Conservation (phyloP, 2,329 filamentous ascomycete species). For the Paracorniculantispora psalliotae region DNA sequence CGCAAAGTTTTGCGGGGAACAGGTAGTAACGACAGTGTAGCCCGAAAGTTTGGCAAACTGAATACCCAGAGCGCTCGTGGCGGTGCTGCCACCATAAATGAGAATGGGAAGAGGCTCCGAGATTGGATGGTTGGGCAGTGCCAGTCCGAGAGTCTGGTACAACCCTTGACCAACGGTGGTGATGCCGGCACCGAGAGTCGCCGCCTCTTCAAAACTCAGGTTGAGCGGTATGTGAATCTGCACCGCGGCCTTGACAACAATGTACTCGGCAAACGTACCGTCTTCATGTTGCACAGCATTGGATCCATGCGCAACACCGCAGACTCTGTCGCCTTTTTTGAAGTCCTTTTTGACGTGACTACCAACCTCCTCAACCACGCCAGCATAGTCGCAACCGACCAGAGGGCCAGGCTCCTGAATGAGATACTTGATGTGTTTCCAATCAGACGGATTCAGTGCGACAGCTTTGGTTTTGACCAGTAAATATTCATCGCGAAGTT, state of each 20-base stretch:
- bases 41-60: slow-evolving; percentile 35
- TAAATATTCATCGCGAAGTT: slow-evolving; percentile 21
- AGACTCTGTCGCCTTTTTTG: slow-evolving; percentile 42
- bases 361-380: slow-evolving; percentile 43
- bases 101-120: slow-evolving; percentile 34
- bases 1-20: slow-evolving; percentile 34
- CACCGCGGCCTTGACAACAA: slow-evolving; percentile 34
- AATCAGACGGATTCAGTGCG: slow-evolving; percentile 32
- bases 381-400: slow-evolving; percentile 43
- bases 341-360: slow-evolving; percentile 35
- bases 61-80: slow-evolving; percentile 47
- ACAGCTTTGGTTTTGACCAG: slow-evolving; percentile 31
- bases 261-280: slow-evolving; percentile 38
- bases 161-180: slow-evolving; percentile 42
- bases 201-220: slow-evolving; percentile 42
- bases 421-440: slow-evolving; percentile 27
- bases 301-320: slow-evolving; percentile 34
- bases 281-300: slow-evolving; percentile 26
- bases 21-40: slow-evolving; percentile 32
- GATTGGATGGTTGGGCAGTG: slow-evolving; percentile 38
- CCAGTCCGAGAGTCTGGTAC: slow-evolving; percentile 40
- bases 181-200: slow-evolving; percentile 39
- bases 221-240: slow-evolving; percentile 39
- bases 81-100: slow-evolving; percentile 45
- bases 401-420: slow-evolving; percentile 17